Evolutionary conservation across 148 eudicot species (phyloP).

Genomic region (Camellia granthamiana): DNA sequence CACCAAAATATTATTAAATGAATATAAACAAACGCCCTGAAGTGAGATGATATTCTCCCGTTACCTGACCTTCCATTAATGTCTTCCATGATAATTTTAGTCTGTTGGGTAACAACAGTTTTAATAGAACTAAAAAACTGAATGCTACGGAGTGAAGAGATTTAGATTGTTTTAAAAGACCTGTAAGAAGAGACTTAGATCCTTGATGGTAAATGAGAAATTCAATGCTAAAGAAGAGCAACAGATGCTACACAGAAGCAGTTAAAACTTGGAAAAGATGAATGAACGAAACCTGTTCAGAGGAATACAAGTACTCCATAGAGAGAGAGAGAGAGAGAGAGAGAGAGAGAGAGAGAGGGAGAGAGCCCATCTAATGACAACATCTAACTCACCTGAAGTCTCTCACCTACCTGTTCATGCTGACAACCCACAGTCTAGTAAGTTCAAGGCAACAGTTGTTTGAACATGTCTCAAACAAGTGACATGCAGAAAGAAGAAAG

Average conservation of each 20-base stretch:
- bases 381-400: not conserved
- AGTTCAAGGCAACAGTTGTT: slow-evolving; percentile 9
- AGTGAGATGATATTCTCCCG: no score
- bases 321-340: no score
- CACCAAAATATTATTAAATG: not conserved
- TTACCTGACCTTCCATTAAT: no score
- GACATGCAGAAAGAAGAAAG: not conserved
- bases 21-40: not conserved
- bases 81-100: no score
- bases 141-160: not conserved
- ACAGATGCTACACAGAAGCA: not conserved
- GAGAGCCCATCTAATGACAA: not conserved
- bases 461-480: slow-evolving; percentile 1
- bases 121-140: not conserved
- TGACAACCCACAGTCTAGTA: slow-evolving; percentile 6
- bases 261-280: not conserved
- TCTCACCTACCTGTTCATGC: slow-evolving; percentile 12
- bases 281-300: not conserved
- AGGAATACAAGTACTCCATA: not conserved
- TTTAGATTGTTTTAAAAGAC: not conserved
- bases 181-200: not conserved
- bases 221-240: not conserved
- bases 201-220: slow-evolving; percentile 3
- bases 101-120: no score
- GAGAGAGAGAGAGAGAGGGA: slow-evolving; percentile 4